A percentile compares a stretch with the other conserved stretches of the same genome.
Conservation (phyloP, 257 asterid species). For the Ocimum tenuiflorum region DNA sequence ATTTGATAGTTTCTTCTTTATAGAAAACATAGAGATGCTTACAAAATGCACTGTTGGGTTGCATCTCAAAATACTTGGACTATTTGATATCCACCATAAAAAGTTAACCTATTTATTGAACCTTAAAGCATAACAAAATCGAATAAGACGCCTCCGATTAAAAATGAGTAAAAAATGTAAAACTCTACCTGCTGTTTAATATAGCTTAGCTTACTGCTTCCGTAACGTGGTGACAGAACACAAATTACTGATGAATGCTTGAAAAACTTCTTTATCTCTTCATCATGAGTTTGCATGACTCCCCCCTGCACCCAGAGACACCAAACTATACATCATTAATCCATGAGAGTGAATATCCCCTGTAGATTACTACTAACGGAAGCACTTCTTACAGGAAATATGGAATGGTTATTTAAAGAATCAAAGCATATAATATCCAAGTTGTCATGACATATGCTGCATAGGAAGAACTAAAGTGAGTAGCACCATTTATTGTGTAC, state of each 20-base stretch:
- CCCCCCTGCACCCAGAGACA: conserved; percentile 55
- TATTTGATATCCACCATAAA: not conserved
- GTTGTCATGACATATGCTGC: conserved; percentile 12
- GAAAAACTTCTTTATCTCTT: conserved; percentile 81
- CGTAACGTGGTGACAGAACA: conserved; percentile 80
- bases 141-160: conserved; percentile 3
- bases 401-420: not conserved
- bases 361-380: conserved; percentile 7
- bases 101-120: not conserved
- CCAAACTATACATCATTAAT: conserved; percentile 15
- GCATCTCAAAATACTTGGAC: conserved; percentile 5
- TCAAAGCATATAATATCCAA: not conserved
- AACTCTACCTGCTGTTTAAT: conserved; percentile 68
- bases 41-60: not conserved
- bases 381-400: conserved; percentile 12
- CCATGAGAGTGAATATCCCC: not conserved
- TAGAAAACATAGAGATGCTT: not conserved
- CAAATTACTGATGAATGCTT: conserved; percentile 82
- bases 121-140: not conserved
- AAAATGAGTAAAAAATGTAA: not conserved
- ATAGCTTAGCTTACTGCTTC: conserved; percentile 71
- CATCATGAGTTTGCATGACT: conserved; percentile 86
- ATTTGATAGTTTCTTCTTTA: not conserved
- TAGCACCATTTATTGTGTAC: not conserved
- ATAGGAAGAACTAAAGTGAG: conserved; percentile 10